Evolutionary conservation across 2,329 filamentous ascomycete species (phyloP).

Genomic region (Neobulgaria alba): DNA sequence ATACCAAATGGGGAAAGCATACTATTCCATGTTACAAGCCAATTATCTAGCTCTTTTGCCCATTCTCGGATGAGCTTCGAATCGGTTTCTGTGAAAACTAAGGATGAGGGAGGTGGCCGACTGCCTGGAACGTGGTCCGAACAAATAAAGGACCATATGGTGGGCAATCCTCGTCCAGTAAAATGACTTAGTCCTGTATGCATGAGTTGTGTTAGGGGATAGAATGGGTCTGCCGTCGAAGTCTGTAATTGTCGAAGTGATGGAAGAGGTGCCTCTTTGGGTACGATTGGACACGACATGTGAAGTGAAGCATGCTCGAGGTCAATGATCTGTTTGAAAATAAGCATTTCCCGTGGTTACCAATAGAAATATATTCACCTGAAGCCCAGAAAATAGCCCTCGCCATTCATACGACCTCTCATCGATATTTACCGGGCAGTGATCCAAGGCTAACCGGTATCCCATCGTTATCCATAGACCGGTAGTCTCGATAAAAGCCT

Average conservation of each 20-base stretch:
- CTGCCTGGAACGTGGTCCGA: conserved; percentile 8
- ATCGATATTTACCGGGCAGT: conserved; percentile 33
- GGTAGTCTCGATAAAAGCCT: conserved; percentile 35
- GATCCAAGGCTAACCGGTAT: conserved; percentile 34
- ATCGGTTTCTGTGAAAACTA: conserved; percentile 32
- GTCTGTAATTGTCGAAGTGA: conserved; percentile 30
- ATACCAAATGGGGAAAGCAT: background rate
- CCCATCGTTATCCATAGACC: conserved; percentile 37
- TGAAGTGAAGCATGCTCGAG: conserved; percentile 37
- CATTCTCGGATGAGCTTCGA: conserved; percentile 35
- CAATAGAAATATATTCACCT: no score
- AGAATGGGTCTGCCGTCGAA: conserved; percentile 33
- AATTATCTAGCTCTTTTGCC: conserved; percentile 35
- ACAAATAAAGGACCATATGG: conserved; percentile 36
- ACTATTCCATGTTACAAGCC: conserved; percentile 34
- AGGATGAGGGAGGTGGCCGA: conserved; percentile 16
- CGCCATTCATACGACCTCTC: conserved; percentile 34
- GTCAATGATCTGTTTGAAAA: conserved; percentile 34
- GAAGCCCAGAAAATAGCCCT: conserved; percentile 31
- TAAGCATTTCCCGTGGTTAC: no score
- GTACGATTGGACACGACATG: conserved; percentile 34
- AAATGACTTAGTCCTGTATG: conserved; percentile 36
- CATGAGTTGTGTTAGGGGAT: conserved; percentile 37
- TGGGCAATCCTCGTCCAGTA: conserved; percentile 34
- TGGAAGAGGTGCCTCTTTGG: conserved; percentile 30